Evolutionary conservation across 2,329 filamentous ascomycete genomes (phyloP).

Genomic region (Phyllosticta citrichinensis): DNA sequence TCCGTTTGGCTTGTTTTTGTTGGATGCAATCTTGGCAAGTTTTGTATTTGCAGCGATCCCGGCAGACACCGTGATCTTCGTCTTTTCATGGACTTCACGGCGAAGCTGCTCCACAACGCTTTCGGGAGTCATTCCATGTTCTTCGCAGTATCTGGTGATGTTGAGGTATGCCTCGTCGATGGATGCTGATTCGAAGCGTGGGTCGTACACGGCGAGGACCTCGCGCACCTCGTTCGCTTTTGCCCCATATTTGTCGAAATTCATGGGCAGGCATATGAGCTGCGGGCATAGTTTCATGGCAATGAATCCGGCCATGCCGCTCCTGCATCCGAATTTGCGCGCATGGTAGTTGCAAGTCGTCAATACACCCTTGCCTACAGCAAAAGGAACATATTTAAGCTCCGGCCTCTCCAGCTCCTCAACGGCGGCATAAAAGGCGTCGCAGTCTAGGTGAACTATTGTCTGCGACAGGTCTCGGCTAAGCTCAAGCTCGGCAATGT

Average conservation of each 20-base stretch:
- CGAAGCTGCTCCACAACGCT: slow-evolving; percentile 71
- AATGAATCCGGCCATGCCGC: slow-evolving; percentile 93
- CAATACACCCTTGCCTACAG: slow-evolving; percentile 66
- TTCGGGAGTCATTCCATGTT: slow-evolving; percentile 57
- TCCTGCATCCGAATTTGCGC: slow-evolving; percentile 79
- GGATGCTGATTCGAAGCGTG: slow-evolving; percentile 83
- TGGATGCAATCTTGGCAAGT: slow-evolving; percentile 89
- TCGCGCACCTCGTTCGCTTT: slow-evolving; percentile 83
- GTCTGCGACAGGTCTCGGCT: slow-evolving; percentile 72
- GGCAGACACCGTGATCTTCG: slow-evolving; percentile 81
- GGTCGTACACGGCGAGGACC: slow-evolving; percentile 78
- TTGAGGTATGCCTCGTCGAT: slow-evolving; percentile 97
- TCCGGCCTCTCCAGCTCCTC: slow-evolving; percentile 69
- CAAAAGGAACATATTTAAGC: slow-evolving; percentile 77
- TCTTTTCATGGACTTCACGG: slow-evolving; percentile 61
- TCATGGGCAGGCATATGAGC: slow-evolving; percentile 69
- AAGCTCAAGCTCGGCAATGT: slow-evolving; percentile 69
- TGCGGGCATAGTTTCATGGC: slow-evolving; percentile 88
- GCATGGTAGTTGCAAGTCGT: slow-evolving; percentile 82
- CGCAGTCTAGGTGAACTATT: slow-evolving; percentile 89
- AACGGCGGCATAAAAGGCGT: slow-evolving; percentile 94
- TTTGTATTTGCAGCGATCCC: slow-evolving; percentile 91
- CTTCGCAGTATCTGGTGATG: slow-evolving; percentile 71
- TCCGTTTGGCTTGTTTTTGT: slow-evolving; percentile 93
- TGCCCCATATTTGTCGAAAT: slow-evolving; percentile 81